Evolutionary conservation across 495 filamentous ascomycete genomes (phyloP), one percentile per base, ranked within the genome.

Genomic region (Hypoxylon fragiforme): DNA sequence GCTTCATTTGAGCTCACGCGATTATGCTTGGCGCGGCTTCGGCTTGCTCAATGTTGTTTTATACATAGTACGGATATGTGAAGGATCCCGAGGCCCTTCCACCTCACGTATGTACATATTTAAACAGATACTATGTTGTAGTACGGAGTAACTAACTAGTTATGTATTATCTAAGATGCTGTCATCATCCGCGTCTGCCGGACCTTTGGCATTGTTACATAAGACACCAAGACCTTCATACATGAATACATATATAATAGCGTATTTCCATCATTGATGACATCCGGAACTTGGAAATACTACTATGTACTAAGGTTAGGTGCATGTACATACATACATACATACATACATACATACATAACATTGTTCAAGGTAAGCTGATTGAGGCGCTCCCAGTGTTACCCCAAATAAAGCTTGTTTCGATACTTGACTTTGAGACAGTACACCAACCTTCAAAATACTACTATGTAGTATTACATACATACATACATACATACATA

Each of bases 1-100:
- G n/a, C 35, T 37, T 48, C 45, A 50, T 54, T 60, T 54, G 28
- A 38, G 16, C 50, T 41, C 57, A 60, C 50, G 57, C 57, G 45
- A 60, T 60, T 50, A 13, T n/a, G 36, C 57, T 55, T 60, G 50
- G 57, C 50, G 20, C 31, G 39, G 48, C 44, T 44, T 52, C 39
- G 40, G 41, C 39, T 54, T 51, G 49, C 48, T 43, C 48, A n/a
- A n/a, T n/a, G n/a, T n/a, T n/a, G n/a, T n/a, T n/a, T n/a, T n/a
- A n/a, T n/a, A n/a, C n/a, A n/a, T n/a, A n/a, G n/a, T n/a, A n/a
- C n/a, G n/a, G n/a, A n/a, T n/a, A n/a, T 59, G 26, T 30, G 31
- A n/a, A 3, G 12, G 31, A 7, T 12, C 13, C 31, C 11, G 3
- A 34, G 26, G 5, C 26, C 11, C 11, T 30, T 5, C 5, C 11